Base-by-base conservation (phyloP, 805 yeast genomes). In the Candida methanosorbosa region DNA sequence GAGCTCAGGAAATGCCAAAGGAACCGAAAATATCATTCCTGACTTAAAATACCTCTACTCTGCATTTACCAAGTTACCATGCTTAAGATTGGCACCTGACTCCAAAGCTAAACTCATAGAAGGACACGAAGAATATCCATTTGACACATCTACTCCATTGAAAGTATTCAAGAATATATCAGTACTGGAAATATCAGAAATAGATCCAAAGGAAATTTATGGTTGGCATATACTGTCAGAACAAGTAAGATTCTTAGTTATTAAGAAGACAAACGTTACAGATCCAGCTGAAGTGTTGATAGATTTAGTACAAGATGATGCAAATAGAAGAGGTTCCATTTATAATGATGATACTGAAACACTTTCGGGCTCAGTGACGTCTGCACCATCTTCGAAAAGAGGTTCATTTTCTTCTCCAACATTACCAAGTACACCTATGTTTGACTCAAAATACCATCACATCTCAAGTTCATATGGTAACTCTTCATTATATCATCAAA, bases 71-170 rank as follows among this genome's bases (percentile, higher is more conserved):
- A 77, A 77, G 42, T 59, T 78, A 19, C 84, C 85, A 1, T 75
- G 83, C 48, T 61, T 78, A 33, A 57, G 80, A 24, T 50, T 78
- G 36, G 70, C 78, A 11, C 78, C 79, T 9, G 79, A 75, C 40
- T 64, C 74, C 6, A 74, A 74, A 40, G 70, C 79, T 14, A 69
- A 64, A 41, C 57, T 73, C 29, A 77, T 78, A 20, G 67, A 63
- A 33, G 76, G 78, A 3, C 78, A 75, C 50, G 82, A 78, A 46
- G 84, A 78, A 48, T 78, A 72, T 48, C 85, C 84, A 0, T 77
- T 79, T 50, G 85, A 78, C 46, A 75, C 83, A 4, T 68, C 80
- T 4, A 78, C 79, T 8, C 84, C 85, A 3, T 50, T 78, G n/a
- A 59, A 58, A 27, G 63, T 73, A 52, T 78, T 78, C 52, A 76